Percentiles rank a stretch among this genome's conserved stretches.
Evolutionary conservation across 768 basidiomycete species (phyloP).

Genomic region (Kwoniella heveanensis): DNA sequence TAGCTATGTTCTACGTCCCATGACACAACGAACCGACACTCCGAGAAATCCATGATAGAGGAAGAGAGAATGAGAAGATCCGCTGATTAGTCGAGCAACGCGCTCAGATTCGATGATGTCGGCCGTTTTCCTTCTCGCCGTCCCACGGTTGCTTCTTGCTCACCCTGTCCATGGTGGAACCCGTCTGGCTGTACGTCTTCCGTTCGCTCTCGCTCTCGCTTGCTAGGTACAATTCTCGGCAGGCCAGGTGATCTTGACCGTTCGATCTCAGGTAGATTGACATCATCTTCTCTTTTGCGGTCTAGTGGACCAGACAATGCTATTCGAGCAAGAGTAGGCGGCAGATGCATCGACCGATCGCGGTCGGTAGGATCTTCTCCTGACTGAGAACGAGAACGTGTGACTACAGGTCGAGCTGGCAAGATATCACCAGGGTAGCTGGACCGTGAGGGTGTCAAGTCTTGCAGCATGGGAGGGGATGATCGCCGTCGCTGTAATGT

Average conservation of each 20-base stretch:
- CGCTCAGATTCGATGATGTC: constrained; percentile 3
- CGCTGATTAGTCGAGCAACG: constrained; percentile 6
- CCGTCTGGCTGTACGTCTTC: background rate
- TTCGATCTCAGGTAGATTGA: constrained; percentile 10
- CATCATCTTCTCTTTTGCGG: background rate
- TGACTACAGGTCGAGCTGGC: background rate
- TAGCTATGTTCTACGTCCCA: too few species aligned
- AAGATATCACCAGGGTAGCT: background rate
- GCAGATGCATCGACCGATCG: background rate
- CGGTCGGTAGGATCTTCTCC: background rate
- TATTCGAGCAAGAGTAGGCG: constrained; percentile 2
- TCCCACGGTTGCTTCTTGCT: background rate
- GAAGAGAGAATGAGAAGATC: too few species aligned
- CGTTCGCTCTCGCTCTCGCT: background rate
- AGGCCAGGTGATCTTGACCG: background rate
- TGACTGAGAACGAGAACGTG: background rate
- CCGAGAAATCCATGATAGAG: too few species aligned
- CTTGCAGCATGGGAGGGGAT: background rate
- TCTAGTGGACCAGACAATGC: background rate
- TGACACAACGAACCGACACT: too few species aligned
- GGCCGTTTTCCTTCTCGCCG: constrained; percentile 8
- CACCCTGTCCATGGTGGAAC: background rate
- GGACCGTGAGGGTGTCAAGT: background rate
- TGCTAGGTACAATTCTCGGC: background rate
- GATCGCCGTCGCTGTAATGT: background rate